Evolutionary conservation across 305 asterid species (phyloP).

Genomic region (Fraxinus sp.): DNA sequence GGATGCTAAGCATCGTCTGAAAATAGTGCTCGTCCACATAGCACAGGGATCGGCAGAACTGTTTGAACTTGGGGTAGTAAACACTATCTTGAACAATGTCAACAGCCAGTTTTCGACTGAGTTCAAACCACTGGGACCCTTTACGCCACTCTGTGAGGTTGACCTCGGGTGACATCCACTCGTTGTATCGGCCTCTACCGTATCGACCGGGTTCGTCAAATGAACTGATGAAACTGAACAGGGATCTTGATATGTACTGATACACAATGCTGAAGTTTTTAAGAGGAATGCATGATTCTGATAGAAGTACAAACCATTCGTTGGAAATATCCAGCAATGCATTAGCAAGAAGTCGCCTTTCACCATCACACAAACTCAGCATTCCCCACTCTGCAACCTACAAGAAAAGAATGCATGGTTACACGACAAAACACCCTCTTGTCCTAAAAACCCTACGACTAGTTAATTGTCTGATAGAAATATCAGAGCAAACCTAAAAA

Average conservation of each 20-base stretch:
- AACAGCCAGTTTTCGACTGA: constrained; percentile 34
- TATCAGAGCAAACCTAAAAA: background rate
- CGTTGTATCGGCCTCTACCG: constrained; percentile 47
- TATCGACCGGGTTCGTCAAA: constrained; percentile 39
- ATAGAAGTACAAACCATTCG: constrained; percentile 47
- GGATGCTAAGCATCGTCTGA: constrained; percentile 46
- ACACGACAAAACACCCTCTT: background rate
- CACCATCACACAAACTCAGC: constrained; percentile 47
- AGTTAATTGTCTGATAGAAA: background rate
- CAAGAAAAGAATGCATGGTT: background rate
- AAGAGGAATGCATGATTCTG: constrained; percentile 56
- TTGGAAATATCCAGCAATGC: constrained; percentile 52
- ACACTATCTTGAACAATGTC: constrained; percentile 31
- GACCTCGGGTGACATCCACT: constrained; percentile 36
- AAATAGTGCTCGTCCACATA: constrained; percentile 50
- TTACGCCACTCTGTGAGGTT: constrained; percentile 48
- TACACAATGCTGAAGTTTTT: constrained; percentile 41
- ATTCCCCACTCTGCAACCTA: constrained; percentile 52
- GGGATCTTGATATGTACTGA: constrained; percentile 39
- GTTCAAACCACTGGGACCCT: constrained; percentile 58
- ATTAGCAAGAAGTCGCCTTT: constrained; percentile 48
- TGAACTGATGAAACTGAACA: constrained; percentile 38
- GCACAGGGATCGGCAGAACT: constrained; percentile 40
- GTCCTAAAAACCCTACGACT: background rate
- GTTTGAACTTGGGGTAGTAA: constrained; percentile 37